Evolutionary conservation across 225 moss, liverwort and hornwort genomes (phyloP).

Genomic region (Bryoerythrophyllum caledonicum): DNA sequence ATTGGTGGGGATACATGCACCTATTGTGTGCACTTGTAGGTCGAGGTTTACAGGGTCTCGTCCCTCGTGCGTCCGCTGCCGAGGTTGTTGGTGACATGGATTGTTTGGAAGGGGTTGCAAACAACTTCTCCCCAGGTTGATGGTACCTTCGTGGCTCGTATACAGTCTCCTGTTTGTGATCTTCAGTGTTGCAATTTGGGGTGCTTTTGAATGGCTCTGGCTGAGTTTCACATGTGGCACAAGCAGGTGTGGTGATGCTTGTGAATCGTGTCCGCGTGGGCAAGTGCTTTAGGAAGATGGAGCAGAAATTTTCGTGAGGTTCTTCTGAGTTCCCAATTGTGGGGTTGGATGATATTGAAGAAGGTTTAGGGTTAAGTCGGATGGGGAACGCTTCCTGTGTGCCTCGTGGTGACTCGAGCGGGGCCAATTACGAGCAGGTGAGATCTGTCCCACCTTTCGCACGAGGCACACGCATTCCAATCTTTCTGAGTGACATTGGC

Average conservation of each 20-base stretch:
- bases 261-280: neutral
- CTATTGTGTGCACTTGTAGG: too few relatives aligned
- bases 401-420: neutral
- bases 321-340: neutral
- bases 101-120: too few relatives aligned
- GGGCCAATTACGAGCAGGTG: neutral
- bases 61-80: too few relatives aligned
- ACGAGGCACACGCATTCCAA: too few relatives aligned
- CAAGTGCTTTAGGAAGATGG: neutral
- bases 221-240: neutral
- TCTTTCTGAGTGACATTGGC: neutral
- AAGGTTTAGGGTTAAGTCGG: accelerated
- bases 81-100: too few relatives aligned
- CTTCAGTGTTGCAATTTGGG: neutral
- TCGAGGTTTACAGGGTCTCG: too few relatives aligned
- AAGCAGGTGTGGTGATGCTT: neutral
- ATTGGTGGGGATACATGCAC: too few relatives aligned
- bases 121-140: too few relatives aligned
- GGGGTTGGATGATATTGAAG: neutral
- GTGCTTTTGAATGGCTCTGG: neutral
- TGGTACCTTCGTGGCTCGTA: too few relatives aligned
- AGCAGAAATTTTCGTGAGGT: neutral
- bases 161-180: neutral
- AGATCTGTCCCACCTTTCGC: neutral
- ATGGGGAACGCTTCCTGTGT: neutral